phyloP scores from a whole-genome alignment of 2,329 filamentous ascomycete species.

The Fusarium robinianum region DNA sequence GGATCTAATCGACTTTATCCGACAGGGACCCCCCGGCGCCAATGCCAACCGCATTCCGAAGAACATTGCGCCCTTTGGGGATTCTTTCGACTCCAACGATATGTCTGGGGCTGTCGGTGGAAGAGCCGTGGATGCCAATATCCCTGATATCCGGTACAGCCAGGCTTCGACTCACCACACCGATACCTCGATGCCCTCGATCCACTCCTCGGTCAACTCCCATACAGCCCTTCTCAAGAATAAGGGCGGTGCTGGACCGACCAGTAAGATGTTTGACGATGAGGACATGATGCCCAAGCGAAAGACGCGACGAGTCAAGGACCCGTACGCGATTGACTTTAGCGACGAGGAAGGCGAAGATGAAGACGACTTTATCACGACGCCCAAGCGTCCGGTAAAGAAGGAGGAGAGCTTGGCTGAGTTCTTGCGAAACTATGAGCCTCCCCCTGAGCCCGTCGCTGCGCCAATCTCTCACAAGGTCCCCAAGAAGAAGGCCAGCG shows the following conservation, averaged over 20 bases:
- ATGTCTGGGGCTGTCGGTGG: constrained; percentile 56
- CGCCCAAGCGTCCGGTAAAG: constrained; percentile 45
- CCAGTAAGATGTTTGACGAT: constrained; percentile 51
- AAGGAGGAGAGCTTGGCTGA: constrained; percentile 73
- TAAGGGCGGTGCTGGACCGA: constrained; percentile 38
- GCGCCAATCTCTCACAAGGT: constrained; percentile 42
- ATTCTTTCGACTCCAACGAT: constrained; percentile 85
- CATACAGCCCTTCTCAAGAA: constrained; percentile 68
- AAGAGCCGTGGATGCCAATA: constrained; percentile 60
- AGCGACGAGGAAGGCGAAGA: constrained; percentile 68
- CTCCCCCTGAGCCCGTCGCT: constrained; percentile 57
- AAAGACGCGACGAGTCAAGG: constrained; percentile 77
- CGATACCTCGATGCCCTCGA: constrained; percentile 59
- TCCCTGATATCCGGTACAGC: constrained; percentile 60
- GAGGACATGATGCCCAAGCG: constrained; percentile 66
- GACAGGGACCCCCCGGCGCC: constrained; percentile 73
- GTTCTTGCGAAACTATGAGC: constrained; percentile 71
- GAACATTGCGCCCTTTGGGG: constrained; percentile 81
- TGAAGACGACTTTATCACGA: constrained; percentile 51
- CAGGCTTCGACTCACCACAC: constrained; percentile 61
- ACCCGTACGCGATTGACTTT: constrained; percentile 91
- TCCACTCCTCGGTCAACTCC: constrained; percentile 73
- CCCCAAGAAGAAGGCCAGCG: constrained; percentile 67
- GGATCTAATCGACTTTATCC: constrained; percentile 94
- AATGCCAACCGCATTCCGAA: constrained; percentile 72